Conservation (phyloP, 2,329 filamentous ascomycete species). For the Dothistroma pini region DNA sequence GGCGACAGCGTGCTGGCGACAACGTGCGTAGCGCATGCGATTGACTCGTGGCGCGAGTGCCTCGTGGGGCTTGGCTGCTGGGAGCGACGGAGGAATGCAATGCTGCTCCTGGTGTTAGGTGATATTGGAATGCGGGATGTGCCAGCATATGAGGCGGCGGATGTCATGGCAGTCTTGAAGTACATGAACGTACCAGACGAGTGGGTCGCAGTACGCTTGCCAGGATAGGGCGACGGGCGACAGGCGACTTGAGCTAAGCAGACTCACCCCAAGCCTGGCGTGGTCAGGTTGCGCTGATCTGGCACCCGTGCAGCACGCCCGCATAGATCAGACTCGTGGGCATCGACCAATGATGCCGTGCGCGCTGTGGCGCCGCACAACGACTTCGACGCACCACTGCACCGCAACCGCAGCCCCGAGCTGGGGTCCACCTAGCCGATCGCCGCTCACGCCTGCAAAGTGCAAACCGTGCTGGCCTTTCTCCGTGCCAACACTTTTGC, state of each 20-base stretch:
- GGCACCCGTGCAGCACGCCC: constrained; percentile 10
- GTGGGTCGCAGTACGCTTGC: constrained; percentile 20
- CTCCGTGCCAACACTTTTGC: constrained; percentile 1
- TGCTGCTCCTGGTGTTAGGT: neutral
- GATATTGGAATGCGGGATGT: constrained; percentile 21
- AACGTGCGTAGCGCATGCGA: constrained; percentile 14
- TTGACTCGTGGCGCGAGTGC: constrained; percentile 20
- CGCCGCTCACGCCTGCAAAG: too few relatives aligned
- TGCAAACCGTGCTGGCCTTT: neutral
- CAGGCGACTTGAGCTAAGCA: constrained; percentile 1
- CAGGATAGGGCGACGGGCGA: constrained; percentile 9
- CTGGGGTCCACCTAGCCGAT: neutral
- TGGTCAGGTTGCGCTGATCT: constrained; percentile 19
- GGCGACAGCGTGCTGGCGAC: neutral
- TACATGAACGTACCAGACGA: constrained; percentile 16
- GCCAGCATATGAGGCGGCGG: constrained; percentile 18
- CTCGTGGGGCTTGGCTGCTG: constrained; percentile 10
- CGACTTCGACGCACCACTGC: constrained; percentile 8
- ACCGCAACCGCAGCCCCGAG: neutral
- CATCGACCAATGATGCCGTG: constrained; percentile 19
- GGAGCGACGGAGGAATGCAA: constrained; percentile 17
- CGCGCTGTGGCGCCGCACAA: neutral
- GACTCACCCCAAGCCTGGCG: constrained; percentile 6
- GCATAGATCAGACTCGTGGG: constrained; percentile 21
- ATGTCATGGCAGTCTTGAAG: constrained; percentile 20